Conservation (phyloP, 2,329 filamentous ascomycete genomes). For the Diaporthe humulicola region DNA sequence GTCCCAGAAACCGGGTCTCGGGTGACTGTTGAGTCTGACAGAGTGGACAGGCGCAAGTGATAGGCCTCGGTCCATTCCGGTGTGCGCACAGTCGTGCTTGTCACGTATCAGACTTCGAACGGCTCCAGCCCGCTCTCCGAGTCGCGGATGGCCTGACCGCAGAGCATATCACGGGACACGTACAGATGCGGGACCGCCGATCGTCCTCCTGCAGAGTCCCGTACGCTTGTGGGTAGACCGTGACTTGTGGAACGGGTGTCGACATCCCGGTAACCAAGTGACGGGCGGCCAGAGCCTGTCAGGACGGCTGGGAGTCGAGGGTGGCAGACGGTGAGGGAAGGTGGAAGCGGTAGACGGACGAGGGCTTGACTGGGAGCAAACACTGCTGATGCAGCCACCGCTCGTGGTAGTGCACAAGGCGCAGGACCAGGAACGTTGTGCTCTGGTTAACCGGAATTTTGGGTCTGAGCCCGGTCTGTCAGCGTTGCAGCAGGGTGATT, state of each 20-base stretch:
- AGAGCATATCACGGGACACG: constrained; percentile 23
- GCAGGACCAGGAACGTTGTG: constrained; percentile 18
- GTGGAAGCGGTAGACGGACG: not conserved
- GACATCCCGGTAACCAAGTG: constrained; percentile 13
- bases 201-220: constrained; percentile 18
- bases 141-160: constrained; percentile 21
- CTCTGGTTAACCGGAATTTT: constrained; percentile 25
- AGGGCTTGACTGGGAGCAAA: constrained; percentile 11
- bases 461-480: constrained; percentile 26
- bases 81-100: constrained; percentile 1
- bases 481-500: constrained; percentile 25
- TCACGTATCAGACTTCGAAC: constrained; percentile 1
- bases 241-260: constrained; percentile 12
- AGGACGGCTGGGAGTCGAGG: not conserved
- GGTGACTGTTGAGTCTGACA: constrained; percentile 22
- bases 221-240: not conserved
- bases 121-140: not conserved
- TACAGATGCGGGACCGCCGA: constrained; percentile 12
- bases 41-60: not conserved
- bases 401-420: constrained; percentile 19
- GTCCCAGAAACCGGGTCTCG: constrained; percentile 24
- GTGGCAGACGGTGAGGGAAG: constrained; percentile 14
- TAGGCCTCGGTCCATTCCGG: constrained; percentile 22
- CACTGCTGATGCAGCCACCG: constrained; percentile 3
- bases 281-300: not conserved